Evolutionary conservation across 768 basidiomycete species (phyloP).

Genomic region (Calocybe cyanea): DNA sequence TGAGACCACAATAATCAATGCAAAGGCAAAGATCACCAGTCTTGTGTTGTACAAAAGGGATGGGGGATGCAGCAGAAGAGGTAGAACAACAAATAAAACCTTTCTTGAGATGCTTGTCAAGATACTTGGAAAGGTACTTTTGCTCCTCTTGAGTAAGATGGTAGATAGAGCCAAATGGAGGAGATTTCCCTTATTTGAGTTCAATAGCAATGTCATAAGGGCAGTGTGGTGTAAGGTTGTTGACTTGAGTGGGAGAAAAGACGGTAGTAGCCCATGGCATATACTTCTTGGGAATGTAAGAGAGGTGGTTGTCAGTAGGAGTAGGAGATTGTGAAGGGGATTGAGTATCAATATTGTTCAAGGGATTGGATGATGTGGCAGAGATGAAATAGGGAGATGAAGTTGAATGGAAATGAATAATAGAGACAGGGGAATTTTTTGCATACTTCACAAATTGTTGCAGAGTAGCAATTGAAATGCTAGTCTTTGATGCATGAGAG

Average conservation of each 20-base stretch:
- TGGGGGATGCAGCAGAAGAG: slow-evolving; percentile 26
- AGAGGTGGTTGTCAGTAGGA: not conserved
- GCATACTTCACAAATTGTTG: slow-evolving; percentile 17
- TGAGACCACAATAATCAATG: no score
- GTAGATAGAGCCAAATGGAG: slow-evolving; percentile 32
- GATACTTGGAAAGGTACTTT: slow-evolving; percentile 28
- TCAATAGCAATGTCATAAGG: slow-evolving; percentile 32
- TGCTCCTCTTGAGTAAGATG: slow-evolving; percentile 26
- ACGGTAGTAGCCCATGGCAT: slow-evolving; percentile 22
- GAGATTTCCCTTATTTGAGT: slow-evolving; percentile 26
- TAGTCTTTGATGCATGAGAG: slow-evolving; percentile 12
- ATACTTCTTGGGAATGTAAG: slow-evolving; percentile 18
- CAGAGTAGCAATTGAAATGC: slow-evolving; percentile 15
- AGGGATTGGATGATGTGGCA: slow-evolving; percentile 4
- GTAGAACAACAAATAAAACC: slow-evolving; percentile 32
- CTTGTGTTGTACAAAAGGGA: slow-evolving; percentile 31
- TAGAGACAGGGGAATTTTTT: no score
- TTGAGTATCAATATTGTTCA: no score
- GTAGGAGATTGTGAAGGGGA: not conserved
- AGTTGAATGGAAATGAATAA: no score
- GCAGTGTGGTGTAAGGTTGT: slow-evolving; percentile 29
- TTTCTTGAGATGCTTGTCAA: slow-evolving; percentile 31
- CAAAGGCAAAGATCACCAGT: slow-evolving; percentile 29
- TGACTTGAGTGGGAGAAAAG: slow-evolving; percentile 20
- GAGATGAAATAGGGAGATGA: slow-evolving; percentile 12